Percentiles rank a stretch among this genome's conserved stretches.
Conservation (phyloP, 208 protist species). For the Entamoeba moshkovskii region DNA sequence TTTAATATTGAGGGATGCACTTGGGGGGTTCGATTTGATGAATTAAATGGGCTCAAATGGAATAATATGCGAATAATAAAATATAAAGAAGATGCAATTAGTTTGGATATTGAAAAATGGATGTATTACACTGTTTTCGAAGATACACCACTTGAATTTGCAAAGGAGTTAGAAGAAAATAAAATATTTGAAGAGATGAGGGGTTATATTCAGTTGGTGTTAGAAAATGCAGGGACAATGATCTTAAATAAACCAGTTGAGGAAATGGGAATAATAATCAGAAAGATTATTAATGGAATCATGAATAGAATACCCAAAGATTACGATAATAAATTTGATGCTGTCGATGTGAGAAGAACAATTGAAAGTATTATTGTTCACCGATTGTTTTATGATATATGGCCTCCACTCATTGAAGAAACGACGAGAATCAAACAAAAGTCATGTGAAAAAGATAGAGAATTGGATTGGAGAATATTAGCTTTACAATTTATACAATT, state of each 20-base stretch:
- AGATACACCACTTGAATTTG: not conserved
- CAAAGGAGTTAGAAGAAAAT: not conserved
- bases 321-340: not conserved
- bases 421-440: not conserved
- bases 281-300: not conserved
- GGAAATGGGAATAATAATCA: not conserved
- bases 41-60: not conserved
- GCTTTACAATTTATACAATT: constrained; percentile 4
- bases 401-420: not conserved
- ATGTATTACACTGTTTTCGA: not conserved
- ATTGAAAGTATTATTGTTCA: not conserved
- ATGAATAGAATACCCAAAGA: not conserved
- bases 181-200: not conserved
- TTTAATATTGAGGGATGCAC: not conserved
- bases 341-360: not conserved
- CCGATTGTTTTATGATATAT: not conserved
- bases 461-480: not conserved
- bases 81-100: not conserved
- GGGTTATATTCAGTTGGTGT: not conserved
- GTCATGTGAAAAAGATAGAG: not conserved
- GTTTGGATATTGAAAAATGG: not conserved
- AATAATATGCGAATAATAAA: not conserved
- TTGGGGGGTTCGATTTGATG: not conserved
- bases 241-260: not conserved
- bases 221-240: not conserved